phyloP scores from a whole-genome alignment of 352 stramenopile species.

The Phytophthora aleatoria region DNA sequence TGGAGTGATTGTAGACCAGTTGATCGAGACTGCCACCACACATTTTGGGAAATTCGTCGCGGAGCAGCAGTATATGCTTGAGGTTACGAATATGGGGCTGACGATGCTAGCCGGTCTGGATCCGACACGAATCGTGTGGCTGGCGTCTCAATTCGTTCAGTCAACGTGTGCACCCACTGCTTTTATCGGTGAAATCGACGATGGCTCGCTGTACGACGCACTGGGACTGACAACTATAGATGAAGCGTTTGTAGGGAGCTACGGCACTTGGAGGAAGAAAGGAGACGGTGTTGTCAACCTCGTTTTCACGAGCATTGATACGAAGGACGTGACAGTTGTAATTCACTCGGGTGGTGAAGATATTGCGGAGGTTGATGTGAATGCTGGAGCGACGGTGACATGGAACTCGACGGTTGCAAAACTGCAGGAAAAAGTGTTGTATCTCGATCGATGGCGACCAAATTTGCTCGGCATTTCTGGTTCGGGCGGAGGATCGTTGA shows the following conservation, averaged over 20 bases:
- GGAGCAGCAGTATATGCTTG: slow-evolving; percentile 30
- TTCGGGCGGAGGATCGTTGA: slow-evolving; percentile 19
- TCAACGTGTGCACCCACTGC: slow-evolving; percentile 30
- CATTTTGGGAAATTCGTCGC: slow-evolving; percentile 19
- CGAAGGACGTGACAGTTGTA: slow-evolving; percentile 19
- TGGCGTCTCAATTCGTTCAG: slow-evolving; percentile 43
- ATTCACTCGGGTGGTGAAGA: slow-evolving; percentile 19
- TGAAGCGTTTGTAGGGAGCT: slow-evolving; percentile 33
- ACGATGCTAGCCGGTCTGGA: slow-evolving; percentile 37
- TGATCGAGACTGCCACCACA: slow-evolving; percentile 18
- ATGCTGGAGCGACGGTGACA: slow-evolving; percentile 5
- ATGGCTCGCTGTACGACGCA: slow-evolving; percentile 15
- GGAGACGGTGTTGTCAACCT: slow-evolving; percentile 30
- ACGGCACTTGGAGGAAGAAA: slow-evolving; percentile 28
- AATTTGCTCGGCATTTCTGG: slow-evolving; percentile 6
- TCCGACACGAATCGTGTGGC: slow-evolving; percentile 33
- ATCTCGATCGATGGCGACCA: slow-evolving; percentile 23
- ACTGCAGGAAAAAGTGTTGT: slow-evolving; percentile 23
- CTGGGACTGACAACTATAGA: slow-evolving; percentile 14
- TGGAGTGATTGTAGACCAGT: slow-evolving; percentile 28
- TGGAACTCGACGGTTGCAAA: slow-evolving; percentile 15
- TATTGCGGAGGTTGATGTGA: slow-evolving; percentile 13
- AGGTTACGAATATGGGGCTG: slow-evolving; percentile 39
- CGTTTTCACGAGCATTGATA: slow-evolving; percentile 26
- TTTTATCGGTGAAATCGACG: slow-evolving; percentile 27